These are phyloP conservation scores for Cladosporium phlei DNA, from an alignment of 2,329 filamentous ascomycete species.

Conservation along the genomic window DNA sequence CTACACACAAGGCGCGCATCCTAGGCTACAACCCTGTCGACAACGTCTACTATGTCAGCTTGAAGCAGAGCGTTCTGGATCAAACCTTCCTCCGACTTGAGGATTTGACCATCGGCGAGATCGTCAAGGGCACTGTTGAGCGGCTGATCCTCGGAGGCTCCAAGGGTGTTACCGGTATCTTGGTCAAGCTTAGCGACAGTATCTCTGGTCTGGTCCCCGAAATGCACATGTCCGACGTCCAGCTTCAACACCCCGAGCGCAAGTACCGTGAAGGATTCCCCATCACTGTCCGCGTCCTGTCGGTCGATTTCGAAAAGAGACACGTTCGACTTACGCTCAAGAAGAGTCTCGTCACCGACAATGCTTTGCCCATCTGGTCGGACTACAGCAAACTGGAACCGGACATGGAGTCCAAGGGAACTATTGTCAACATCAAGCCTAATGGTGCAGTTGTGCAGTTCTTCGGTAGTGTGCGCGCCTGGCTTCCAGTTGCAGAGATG, in stretches of 20 bases:
- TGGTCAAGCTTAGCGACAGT: conserved; percentile 79
- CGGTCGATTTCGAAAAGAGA: conserved; percentile 67
- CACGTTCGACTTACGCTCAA: conserved; percentile 86
- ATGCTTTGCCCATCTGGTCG: conserved; percentile 69
- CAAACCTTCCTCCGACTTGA: conserved; percentile 89
- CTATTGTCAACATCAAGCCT: conserved; percentile 72
- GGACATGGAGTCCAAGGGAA: conserved; percentile 77
- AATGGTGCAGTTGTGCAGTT: conserved; percentile 88
- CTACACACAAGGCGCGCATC: conserved; percentile 74
- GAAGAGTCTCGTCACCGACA: conserved; percentile 77
- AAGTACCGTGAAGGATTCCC: conserved; percentile 86
- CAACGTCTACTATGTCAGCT: conserved; percentile 76
- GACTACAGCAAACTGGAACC: conserved; percentile 68
- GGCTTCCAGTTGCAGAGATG: conserved; percentile 93
- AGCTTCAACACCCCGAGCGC: conserved; percentile 87
- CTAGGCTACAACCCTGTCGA: conserved; percentile 85
- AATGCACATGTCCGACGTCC: conserved; percentile 81
- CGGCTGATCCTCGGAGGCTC: conserved; percentile 75
- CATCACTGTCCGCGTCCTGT: conserved; percentile 81
- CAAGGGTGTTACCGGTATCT: conserved; percentile 72
- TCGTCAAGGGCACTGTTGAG: conserved; percentile 78
- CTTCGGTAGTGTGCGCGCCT: conserved; percentile 77
- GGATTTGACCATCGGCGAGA: conserved; percentile 74
- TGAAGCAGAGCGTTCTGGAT: conserved; percentile 75
- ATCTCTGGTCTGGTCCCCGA: conserved; percentile 86